phyloP scores from a whole-genome alignment of 768 basidiomycete species.

The Collybia mongolica region DNA sequence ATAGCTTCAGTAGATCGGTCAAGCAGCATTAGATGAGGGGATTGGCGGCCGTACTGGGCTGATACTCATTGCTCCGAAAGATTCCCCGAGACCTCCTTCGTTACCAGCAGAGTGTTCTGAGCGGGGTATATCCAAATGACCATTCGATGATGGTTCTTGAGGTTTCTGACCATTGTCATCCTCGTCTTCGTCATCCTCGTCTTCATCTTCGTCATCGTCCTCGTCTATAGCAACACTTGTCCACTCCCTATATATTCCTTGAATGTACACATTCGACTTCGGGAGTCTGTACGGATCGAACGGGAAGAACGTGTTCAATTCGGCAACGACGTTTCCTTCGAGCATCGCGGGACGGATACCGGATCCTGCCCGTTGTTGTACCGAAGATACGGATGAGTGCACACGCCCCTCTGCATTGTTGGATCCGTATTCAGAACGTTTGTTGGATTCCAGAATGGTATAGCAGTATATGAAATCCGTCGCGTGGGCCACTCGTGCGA shows the following conservation, averaged over 20 bases:
- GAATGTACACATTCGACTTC: constrained; percentile 72
- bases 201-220: constrained; percentile 67
- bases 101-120: constrained; percentile 24
- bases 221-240: constrained; percentile 74
- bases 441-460: constrained; percentile 88
- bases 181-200: constrained; percentile 53
- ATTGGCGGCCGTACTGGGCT: constrained; percentile 48
- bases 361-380: constrained; percentile 1
- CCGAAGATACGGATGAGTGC: background rate
- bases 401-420: constrained; percentile 16
- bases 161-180: constrained; percentile 27
- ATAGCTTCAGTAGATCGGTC: constrained; percentile 7
- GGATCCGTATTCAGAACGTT: constrained; percentile 54
- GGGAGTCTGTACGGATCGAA: constrained; percentile 97
- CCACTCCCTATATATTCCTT: constrained; percentile 90
- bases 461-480: constrained; percentile 95
- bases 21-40: constrained; percentile 15
- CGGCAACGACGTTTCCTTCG: constrained; percentile 47
- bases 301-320: constrained; percentile 94
- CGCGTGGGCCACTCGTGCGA: constrained; percentile 88
- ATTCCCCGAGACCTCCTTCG: constrained; percentile 58
- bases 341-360: constrained; percentile 22
- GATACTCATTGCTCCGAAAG: constrained; percentile 83
- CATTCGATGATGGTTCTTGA: constrained; percentile 10
- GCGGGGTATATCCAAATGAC: constrained; percentile 14